Conservation (phyloP, 495 filamentous ascomycete genomes). For the Lichenothelia convexa region DNA sequence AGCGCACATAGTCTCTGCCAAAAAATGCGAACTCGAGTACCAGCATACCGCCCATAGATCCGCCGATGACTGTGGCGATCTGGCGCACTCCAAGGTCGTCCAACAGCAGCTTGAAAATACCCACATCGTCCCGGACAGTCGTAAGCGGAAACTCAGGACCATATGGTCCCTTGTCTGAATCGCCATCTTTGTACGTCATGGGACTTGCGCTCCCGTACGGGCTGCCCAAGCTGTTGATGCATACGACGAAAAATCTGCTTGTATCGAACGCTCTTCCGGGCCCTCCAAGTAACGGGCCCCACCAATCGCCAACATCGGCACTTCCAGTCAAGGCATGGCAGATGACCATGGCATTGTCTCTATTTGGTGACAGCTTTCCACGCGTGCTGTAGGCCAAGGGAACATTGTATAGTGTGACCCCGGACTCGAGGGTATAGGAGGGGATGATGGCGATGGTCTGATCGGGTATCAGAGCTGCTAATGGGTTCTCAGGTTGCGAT, state of each 20-base stretch:
- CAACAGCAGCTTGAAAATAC: conserved; percentile 71
- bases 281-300: conserved; percentile 84
- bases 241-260: conserved; percentile 83
- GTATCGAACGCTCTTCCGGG: conserved; percentile 82
- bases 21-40: conserved; percentile 94
- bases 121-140: conserved; percentile 88
- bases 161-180: conserved; percentile 57
- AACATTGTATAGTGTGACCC: conserved; percentile 69
- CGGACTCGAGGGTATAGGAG: conserved; percentile 83
- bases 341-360: conserved; percentile 89
- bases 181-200: conserved; percentile 69
- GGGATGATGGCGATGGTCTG: conserved; percentile 76
- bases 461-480: conserved; percentile 64
- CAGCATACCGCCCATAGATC: conserved; percentile 98
- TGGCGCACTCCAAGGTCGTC: conserved; percentile 77
- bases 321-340: conserved; percentile 94
- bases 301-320: conserved; percentile 94
- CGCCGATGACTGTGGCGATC: conserved; percentile 78
- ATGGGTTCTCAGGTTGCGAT: conserved; percentile 80
- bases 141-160: conserved; percentile 94
- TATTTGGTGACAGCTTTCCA: conserved; percentile 51
- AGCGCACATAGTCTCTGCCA: conserved; percentile 79
- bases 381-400: conserved; percentile 84
- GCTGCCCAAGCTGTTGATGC: conserved; percentile 89
- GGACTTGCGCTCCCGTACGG: conserved; percentile 94